Conservation (phyloP, 805 yeast genomes). For the Yarrowia deformans region DNA sequence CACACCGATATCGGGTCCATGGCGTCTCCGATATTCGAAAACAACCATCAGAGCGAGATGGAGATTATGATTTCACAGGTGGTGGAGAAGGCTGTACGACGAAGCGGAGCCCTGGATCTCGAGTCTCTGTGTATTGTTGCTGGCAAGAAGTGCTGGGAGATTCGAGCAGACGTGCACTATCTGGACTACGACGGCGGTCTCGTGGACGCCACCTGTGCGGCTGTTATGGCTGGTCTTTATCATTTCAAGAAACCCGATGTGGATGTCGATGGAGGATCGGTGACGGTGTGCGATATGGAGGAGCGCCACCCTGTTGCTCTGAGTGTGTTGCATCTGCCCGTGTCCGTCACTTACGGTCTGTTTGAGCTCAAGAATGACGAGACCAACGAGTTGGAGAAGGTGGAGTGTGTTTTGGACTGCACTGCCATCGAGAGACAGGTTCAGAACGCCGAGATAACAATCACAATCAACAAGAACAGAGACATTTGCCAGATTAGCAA, state of each 20-base stretch:
- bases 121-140: constrained; percentile 91
- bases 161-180: constrained; percentile 89
- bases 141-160: constrained; percentile 88
- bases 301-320: constrained; percentile 89
- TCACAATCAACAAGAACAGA: constrained; percentile 86
- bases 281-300: constrained; percentile 64
- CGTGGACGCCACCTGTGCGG: constrained; percentile 88
- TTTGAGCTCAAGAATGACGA: constrained; percentile 60
- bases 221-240: constrained; percentile 82
- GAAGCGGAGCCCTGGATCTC: constrained; percentile 89
- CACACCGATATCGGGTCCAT: constrained; percentile 87
- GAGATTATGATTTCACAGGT: constrained; percentile 82
- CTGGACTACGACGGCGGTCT: constrained; percentile 92
- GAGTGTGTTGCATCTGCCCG: constrained; percentile 85
- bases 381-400: constrained; percentile 56
- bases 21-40: constrained; percentile 87
- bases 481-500: constrained; percentile 87
- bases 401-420: constrained; percentile 63
- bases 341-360: constrained; percentile 88
- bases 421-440: constrained; percentile 76
- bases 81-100: constrained; percentile 88
- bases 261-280: constrained; percentile 58
- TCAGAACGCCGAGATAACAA: constrained; percentile 79
- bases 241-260: constrained; percentile 88
- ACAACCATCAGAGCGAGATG: constrained; percentile 72